Conservation (phyloP, 2,329 filamentous ascomycete genomes). For the Claviceps africana region DNA sequence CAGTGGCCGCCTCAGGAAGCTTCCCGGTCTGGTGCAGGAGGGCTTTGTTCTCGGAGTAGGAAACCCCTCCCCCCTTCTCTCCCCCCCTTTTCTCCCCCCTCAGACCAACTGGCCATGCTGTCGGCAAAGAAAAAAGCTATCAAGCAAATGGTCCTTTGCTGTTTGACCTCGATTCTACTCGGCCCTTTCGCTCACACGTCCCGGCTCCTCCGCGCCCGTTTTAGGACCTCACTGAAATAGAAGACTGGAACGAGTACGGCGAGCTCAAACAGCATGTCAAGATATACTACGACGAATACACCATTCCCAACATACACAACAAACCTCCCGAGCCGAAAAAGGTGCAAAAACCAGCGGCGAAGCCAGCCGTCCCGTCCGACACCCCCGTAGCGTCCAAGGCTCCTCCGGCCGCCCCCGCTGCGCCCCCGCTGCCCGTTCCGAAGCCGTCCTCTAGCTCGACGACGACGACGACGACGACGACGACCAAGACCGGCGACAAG, state of each 20-base stretch:
- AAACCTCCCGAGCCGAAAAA: slow-evolving; percentile 30
- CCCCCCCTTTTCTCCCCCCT: too few species aligned
- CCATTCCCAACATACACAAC: slow-evolving; percentile 41
- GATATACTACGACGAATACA: slow-evolving; percentile 49
- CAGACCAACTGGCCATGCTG: neutral
- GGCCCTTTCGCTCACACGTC: neutral
- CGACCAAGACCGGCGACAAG: slow-evolving; percentile 12
- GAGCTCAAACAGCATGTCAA: slow-evolving; percentile 79
- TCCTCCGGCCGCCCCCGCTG: slow-evolving; percentile 9
- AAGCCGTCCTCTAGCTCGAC: slow-evolving; percentile 10
- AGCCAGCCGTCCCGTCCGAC: slow-evolving; percentile 12
- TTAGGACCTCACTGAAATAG: slow-evolving; percentile 82
- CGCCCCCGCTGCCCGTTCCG: slow-evolving; percentile 8
- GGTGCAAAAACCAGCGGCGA: slow-evolving; percentile 11
- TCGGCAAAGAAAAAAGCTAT: neutral
- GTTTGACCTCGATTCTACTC: neutral
- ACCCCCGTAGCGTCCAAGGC: slow-evolving; percentile 8
- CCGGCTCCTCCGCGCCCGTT: neutral
- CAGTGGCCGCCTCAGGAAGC: slow-evolving; percentile 51
- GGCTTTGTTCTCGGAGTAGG: slow-evolving; percentile 74
- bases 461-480: slow-evolving; percentile 7
- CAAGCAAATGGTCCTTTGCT: neutral
- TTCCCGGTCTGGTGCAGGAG: slow-evolving; percentile 80
- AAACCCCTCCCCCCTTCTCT: neutral
- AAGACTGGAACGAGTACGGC: slow-evolving; percentile 99